Evolutionary conservation across 148 eudicot genomes (phyloP).

Genomic region (Tetragonia tetragonoides): DNA sequence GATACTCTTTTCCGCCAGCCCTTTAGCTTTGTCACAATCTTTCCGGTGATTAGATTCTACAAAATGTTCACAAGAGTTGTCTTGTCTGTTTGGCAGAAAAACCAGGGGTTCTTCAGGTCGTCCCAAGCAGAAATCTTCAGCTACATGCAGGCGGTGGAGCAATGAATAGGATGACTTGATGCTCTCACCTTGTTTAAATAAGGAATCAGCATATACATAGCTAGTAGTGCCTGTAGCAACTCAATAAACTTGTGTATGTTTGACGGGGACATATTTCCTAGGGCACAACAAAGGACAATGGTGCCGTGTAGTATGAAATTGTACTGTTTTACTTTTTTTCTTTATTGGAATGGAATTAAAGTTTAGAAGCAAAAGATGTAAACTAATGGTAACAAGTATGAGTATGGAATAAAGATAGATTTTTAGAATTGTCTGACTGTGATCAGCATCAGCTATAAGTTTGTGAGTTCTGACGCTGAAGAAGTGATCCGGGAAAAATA

Average conservation of each 20-base stretch:
- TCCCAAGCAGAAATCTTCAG: constrained; percentile 55
- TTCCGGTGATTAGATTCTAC: background rate
- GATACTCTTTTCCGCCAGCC: background rate
- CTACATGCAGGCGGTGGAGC: constrained; percentile 59
- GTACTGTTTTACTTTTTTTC: background rate
- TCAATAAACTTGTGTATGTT: background rate
- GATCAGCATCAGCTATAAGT: too few species aligned
- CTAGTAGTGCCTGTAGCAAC: background rate
- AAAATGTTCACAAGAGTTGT: background rate
- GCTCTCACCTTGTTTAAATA: background rate
- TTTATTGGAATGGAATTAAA: too few species aligned
- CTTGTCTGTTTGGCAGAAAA: constrained; percentile 43
- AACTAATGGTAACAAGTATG: background rate
- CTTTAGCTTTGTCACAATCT: background rate
- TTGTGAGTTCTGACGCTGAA: too few species aligned
- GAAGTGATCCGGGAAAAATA: too few species aligned
- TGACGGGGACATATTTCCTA: background rate
- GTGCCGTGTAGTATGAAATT: background rate
- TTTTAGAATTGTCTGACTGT: too few species aligned
- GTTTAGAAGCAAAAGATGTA: too few species aligned
- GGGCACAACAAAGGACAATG: background rate
- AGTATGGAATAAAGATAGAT: too few species aligned
- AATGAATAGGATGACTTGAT: constrained; percentile 19
- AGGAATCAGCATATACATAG: constrained; percentile 6
- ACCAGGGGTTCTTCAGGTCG: constrained; percentile 88